Evolutionary conservation across 768 basidiomycete species (phyloP).

Genomic region (Sporobolomyces roseus): DNA sequence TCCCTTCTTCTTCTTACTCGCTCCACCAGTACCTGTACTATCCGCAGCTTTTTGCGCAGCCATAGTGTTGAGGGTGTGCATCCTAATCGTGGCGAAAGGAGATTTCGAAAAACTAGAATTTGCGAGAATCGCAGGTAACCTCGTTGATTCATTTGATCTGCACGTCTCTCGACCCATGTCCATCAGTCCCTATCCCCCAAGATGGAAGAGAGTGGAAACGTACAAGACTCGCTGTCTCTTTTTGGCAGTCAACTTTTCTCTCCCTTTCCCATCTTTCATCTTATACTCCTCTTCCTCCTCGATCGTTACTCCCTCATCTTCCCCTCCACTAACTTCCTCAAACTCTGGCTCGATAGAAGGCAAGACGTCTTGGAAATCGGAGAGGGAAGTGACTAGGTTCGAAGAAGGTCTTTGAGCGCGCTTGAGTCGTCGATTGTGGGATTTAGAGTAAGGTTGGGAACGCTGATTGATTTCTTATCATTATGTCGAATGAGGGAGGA

Average conservation of each 20-base stretch:
- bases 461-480: conserved; percentile 32
- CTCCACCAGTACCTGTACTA: neutral
- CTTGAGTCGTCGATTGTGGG: conserved; percentile 40
- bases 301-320: neutral
- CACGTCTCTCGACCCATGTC: neutral
- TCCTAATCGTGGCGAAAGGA: conserved; percentile 42
- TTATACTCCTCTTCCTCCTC: neutral
- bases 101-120: conserved; percentile 37
- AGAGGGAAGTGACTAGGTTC: conserved; percentile 38
- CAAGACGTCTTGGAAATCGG: conserved; percentile 38
- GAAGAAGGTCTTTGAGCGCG: conserved; percentile 33
- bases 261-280: conserved; percentile 30
- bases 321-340: neutral
- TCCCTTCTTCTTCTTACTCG: neutral
- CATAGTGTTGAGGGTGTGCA: conserved; percentile 41
- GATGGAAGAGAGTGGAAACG: neutral
- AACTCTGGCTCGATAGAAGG: conserved; percentile 15
- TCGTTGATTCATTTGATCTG: conserved; percentile 35
- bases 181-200: too few species aligned
- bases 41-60: conserved; percentile 19
- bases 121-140: conserved; percentile 40
- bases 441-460: conserved; percentile 43
- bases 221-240: conserved; percentile 38
- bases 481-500: neutral
- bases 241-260: conserved; percentile 38